Evolutionary conservation across 1,139 yeast species (phyloP).

Genomic region (Waltiozyma sp.): DNA sequence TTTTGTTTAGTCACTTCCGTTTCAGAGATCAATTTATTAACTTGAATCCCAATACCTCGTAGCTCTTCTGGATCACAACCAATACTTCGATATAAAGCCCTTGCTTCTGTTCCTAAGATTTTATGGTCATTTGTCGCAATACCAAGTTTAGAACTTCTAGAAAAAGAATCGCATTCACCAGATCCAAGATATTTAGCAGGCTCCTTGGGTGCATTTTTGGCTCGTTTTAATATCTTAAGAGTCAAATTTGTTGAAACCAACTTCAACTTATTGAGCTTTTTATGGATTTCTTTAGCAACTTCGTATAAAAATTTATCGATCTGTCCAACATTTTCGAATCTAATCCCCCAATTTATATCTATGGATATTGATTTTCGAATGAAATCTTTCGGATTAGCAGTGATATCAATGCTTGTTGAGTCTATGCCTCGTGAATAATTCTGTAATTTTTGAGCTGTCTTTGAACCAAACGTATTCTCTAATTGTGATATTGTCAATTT

Average conservation of each 20-base stretch:
- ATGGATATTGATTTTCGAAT: slow-evolving; percentile 72
- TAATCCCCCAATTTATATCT: slow-evolving; percentile 85
- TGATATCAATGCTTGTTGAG: slow-evolving; percentile 36
- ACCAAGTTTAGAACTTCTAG: slow-evolving; percentile 53
- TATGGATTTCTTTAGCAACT: slow-evolving; percentile 48
- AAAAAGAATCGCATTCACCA: slow-evolving; percentile 63
- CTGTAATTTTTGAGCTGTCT: slow-evolving; percentile 54
- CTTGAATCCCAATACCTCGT: slow-evolving; percentile 68
- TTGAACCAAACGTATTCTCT: slow-evolving; percentile 45
- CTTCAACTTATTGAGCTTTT: slow-evolving; percentile 37
- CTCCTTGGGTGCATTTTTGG: slow-evolving; percentile 53
- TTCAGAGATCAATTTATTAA: slow-evolving; percentile 41
- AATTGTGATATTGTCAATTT: slow-evolving; percentile 19
- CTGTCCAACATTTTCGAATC: slow-evolving; percentile 52
- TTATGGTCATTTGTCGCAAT: slow-evolving; percentile 54
- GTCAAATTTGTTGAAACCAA: slow-evolving; percentile 49
- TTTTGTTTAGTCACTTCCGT: slow-evolving; percentile 29
- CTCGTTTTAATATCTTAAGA: slow-evolving; percentile 54
- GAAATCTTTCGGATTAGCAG: slow-evolving; percentile 29
- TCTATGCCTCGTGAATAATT: slow-evolving; percentile 62
- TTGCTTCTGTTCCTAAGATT: slow-evolving; percentile 47
- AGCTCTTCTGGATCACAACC: slow-evolving; percentile 57
- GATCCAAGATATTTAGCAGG: slow-evolving; percentile 78
- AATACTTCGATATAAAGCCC: slow-evolving; percentile 43
- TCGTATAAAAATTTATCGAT: slow-evolving; percentile 51